Percentiles rank a stretch among this genome's conserved stretches.
Conservation (phyloP, 352 stramenopile genomes). For the Pythium periplocum region DNA sequence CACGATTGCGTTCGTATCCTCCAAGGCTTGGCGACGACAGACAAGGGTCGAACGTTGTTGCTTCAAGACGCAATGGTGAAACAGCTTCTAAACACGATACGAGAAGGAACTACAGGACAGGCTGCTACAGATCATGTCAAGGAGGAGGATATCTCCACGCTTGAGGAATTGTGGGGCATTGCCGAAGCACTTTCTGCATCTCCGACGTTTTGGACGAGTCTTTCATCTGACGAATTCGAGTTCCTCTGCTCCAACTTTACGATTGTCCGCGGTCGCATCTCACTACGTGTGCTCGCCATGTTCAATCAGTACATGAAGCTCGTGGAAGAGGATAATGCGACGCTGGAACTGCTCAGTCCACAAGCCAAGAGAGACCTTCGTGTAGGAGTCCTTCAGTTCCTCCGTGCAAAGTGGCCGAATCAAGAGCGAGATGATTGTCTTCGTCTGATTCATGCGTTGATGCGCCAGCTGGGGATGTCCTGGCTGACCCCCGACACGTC, state of each 20-base stretch:
- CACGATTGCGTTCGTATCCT: conserved; percentile 54
- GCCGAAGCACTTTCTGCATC: conserved; percentile 30
- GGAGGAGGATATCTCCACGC: conserved; percentile 13
- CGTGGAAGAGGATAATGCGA: conserved; percentile 32
- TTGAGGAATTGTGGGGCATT: conserved; percentile 46
- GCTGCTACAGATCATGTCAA: conserved; percentile 15
- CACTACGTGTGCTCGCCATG: conserved; percentile 38
- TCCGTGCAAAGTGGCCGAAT: conserved; percentile 64
- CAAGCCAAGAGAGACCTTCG: conserved; percentile 55
- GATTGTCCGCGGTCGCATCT: conserved; percentile 23
- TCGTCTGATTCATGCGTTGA: conserved; percentile 49
- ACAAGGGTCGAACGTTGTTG: conserved; percentile 31
- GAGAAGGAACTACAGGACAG: conserved; percentile 4
- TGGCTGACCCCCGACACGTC: conserved; percentile 67
- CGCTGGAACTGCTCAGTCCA: conserved; percentile 45
- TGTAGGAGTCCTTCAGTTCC: conserved; percentile 48
- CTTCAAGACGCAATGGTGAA: conserved; percentile 31
- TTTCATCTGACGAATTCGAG: conserved; percentile 51
- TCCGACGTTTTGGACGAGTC: conserved; percentile 34
- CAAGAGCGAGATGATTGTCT: conserved; percentile 70
- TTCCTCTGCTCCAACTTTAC: conserved; percentile 64
- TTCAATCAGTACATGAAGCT: conserved; percentile 56
- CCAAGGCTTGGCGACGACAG: conserved; percentile 30
- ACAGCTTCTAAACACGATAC: conserved; percentile 43
- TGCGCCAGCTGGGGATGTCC: conserved; percentile 45